phyloP scores from a whole-genome alignment of 371 early-diverging fungal species.

The Circinella minor region DNA sequence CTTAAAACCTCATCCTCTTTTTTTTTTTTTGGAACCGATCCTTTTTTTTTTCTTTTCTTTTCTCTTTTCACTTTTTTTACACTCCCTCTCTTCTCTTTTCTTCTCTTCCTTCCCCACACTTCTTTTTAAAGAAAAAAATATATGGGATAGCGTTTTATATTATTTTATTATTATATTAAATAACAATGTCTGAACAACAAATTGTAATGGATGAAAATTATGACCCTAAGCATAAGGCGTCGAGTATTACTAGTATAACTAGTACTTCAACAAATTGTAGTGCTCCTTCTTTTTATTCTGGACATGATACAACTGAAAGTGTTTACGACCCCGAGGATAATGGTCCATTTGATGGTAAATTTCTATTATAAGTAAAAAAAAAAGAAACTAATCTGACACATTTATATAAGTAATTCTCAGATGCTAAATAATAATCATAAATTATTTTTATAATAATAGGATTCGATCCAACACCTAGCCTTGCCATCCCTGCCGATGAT shows the following conservation, averaged over 20 bases:
- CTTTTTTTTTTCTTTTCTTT: slow-evolving; percentile 19
- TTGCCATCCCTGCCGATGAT: slow-evolving; percentile 12
- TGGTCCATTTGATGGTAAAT: slow-evolving; percentile 23
- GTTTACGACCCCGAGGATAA: slow-evolving; percentile 19
- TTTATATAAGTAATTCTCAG: background rate
- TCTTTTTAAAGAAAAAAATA: background rate
- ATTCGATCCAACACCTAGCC: slow-evolving; percentile 12
- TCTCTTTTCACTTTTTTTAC: slow-evolving; percentile 1
- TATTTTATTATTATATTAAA: too few species aligned
- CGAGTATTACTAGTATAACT: slow-evolving; percentile 24
- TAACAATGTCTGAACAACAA: slow-evolving; percentile 1
- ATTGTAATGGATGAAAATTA: slow-evolving; percentile 29
- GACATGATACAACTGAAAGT: slow-evolving; percentile 19
- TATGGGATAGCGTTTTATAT: background rate
- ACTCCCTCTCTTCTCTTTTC: background rate
- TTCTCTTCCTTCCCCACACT: slow-evolving; percentile 14
- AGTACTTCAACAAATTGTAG: slow-evolving; percentile 22
- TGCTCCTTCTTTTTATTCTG: slow-evolving; percentile 26
- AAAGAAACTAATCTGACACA: too few species aligned
- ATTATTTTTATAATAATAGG: background rate
- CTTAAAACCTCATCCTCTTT: slow-evolving; percentile 10
- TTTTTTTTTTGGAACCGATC: slow-evolving; percentile 13
- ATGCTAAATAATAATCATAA: background rate
- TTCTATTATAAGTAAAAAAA: too few species aligned
- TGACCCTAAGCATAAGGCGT: slow-evolving; percentile 23